Evolutionary conservation across 192 early-diverging fungal species (phyloP).

Genomic region (Coemansia asiatica): DNA sequence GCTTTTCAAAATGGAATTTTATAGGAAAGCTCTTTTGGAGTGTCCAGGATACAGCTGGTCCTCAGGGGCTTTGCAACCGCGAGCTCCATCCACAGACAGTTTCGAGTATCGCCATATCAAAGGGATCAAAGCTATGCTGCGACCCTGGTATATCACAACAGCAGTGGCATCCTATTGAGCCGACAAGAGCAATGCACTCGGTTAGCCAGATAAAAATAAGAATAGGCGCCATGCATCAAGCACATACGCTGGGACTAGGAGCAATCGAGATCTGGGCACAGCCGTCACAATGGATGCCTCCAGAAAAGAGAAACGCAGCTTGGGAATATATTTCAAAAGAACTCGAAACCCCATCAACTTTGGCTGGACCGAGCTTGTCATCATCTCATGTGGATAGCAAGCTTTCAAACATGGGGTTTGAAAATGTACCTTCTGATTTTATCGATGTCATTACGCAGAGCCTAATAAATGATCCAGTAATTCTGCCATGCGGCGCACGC

Average conservation of each 20-base stretch:
- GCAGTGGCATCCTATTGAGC: slow-evolving; percentile 2
- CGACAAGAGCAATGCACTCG: neutral
- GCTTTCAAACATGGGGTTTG: neutral
- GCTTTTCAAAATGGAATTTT: neutral
- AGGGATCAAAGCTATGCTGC: neutral
- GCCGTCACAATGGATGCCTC: slow-evolving; percentile 7
- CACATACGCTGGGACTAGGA: slow-evolving; percentile 1
- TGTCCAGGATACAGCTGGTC: neutral
- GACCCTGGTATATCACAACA: neutral
- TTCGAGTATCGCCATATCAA: neutral
- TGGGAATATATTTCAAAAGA: neutral
- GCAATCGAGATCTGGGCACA: slow-evolving; percentile 8
- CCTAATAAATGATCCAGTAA: slow-evolving; percentile 3
- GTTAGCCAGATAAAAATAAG: slow-evolving; percentile 2
- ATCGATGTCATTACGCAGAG: slow-evolving; percentile 10
- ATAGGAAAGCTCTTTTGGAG: neutral
- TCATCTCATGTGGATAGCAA: too few species aligned
- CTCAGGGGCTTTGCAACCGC: slow-evolving; percentile 4
- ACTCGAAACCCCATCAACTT: neutral
- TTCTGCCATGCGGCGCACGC: slow-evolving; percentile 1
- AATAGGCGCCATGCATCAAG: neutral
- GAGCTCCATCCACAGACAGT: slow-evolving; percentile 3
- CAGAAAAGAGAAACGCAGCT: neutral
- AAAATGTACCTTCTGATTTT: neutral
- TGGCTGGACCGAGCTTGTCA: neutral